Evolutionary conservation across 179 eudicot genomes (phyloP).

Genomic region (Silene coronaria): DNA sequence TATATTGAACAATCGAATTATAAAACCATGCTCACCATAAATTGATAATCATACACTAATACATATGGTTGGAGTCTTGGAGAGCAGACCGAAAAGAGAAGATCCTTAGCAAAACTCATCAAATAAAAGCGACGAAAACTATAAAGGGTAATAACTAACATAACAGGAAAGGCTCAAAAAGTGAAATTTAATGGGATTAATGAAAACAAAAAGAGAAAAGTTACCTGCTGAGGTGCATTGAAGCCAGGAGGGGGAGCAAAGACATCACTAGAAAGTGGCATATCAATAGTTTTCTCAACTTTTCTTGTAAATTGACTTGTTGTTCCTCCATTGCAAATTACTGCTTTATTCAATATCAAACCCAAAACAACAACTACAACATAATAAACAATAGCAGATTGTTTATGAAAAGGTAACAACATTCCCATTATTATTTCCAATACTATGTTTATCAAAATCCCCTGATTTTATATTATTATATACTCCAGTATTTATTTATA

Average conservation of each 20-base stretch:
- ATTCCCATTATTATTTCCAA: background rate
- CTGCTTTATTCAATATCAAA: conserved; percentile 14
- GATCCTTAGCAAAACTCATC: too few species aligned
- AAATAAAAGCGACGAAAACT: too few species aligned
- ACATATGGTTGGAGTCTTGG: too few species aligned
- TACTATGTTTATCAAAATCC: background rate
- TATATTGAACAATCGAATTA: too few species aligned
- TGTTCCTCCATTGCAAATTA: conserved; percentile 22
- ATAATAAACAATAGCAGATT: background rate
- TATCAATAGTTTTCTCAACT: conserved; percentile 26
- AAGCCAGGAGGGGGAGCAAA: conserved; percentile 35
- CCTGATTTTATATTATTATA: background rate
- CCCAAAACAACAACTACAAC: conserved; percentile 11
- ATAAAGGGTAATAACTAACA: background rate
- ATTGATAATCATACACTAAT: too few species aligned
- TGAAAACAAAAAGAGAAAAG: background rate
- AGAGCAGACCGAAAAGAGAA: too few species aligned
- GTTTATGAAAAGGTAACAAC: background rate
- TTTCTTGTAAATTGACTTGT: conserved; percentile 18
- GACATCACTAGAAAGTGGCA: conserved; percentile 43
- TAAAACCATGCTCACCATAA: too few species aligned
- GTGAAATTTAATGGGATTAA: background rate
- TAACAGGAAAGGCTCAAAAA: background rate
- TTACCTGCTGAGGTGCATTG: conserved; percentile 48
- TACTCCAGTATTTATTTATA: background rate